Conservation (phyloP, 2,329 filamentous ascomycete species). For the Cercospora janseana region DNA sequence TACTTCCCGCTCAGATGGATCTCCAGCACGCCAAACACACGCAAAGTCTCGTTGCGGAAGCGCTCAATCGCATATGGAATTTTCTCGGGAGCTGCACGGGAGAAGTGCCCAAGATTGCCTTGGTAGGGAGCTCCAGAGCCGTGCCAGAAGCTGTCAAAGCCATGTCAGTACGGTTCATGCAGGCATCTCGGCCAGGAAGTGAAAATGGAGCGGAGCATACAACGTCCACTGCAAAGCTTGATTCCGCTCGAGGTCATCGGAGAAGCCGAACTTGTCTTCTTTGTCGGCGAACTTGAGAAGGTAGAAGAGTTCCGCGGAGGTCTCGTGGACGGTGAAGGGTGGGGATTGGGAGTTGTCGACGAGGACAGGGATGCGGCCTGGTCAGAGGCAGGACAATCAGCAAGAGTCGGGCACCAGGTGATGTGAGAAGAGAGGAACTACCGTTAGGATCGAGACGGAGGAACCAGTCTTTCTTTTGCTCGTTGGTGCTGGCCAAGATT, state of each 20-base stretch:
- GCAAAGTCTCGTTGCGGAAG: constrained; percentile 53
- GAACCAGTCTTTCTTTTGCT: constrained; percentile 58
- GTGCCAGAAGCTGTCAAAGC: constrained; percentile 49
- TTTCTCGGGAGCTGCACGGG: constrained; percentile 46
- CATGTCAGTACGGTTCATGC: neutral
- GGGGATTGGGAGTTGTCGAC: constrained; percentile 51
- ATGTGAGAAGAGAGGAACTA: neutral
- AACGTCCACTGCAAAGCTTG: constrained; percentile 55
- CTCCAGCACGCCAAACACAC: constrained; percentile 57
- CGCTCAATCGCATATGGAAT: constrained; percentile 52
- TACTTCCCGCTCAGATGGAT: constrained; percentile 55
- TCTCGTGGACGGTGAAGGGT: constrained; percentile 55
- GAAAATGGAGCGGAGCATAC: neutral
- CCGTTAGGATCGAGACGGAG: constrained; percentile 44
- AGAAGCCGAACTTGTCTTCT: constrained; percentile 53
- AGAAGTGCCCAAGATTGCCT: constrained; percentile 49
- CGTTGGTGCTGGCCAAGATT: constrained; percentile 43
- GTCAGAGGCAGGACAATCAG: too few species aligned
- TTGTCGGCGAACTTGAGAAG: constrained; percentile 52
- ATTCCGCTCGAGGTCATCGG: constrained; percentile 51
- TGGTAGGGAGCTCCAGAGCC: constrained; percentile 44
- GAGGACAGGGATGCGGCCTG: constrained; percentile 50
- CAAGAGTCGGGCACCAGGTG: too few species aligned
- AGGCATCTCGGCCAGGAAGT: neutral
- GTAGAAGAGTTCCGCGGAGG: constrained; percentile 54